phyloP scores from a whole-genome alignment of 108 stramenopile species.

The Poteriospumella lacustris region DNA sequence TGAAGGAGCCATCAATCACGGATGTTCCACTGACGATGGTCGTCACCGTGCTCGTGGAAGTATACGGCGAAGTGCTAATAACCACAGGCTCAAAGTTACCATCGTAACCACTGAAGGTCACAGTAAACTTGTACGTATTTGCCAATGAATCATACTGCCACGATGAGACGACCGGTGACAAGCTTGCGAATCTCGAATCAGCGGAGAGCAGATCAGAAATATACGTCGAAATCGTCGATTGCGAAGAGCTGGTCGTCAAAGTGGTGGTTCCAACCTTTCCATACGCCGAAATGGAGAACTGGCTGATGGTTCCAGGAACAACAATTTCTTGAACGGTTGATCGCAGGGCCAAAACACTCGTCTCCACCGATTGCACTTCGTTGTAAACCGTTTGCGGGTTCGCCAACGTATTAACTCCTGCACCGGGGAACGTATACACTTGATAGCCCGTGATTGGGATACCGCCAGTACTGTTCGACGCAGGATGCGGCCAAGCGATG shows the following conservation, averaged over 20 bases:
- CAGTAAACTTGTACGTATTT: neutral
- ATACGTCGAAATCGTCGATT: constrained; percentile 40
- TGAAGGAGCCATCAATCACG: constrained; percentile 40
- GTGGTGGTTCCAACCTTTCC: constrained; percentile 28
- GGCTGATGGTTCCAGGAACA: neutral
- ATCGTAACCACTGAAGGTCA: neutral
- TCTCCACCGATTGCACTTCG: constrained; percentile 62
- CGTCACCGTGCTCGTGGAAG: neutral
- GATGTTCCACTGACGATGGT: neutral
- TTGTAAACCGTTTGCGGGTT: constrained; percentile 61
- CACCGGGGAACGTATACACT: constrained; percentile 61
- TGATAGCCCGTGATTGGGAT: constrained; percentile 69
- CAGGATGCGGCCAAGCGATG: constrained; percentile 57
- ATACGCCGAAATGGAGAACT: constrained; percentile 12
- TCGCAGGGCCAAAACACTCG: constrained; percentile 35
- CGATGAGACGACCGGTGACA: neutral
- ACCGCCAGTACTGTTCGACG: constrained; percentile 52
- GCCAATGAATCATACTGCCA: too few species aligned
- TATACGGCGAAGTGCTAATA: neutral
- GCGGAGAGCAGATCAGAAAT: constrained; percentile 53
- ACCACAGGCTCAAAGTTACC: neutral
- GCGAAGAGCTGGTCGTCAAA: constrained; percentile 44
- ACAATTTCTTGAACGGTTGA: constrained; percentile 40
- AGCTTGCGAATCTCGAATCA: neutral
- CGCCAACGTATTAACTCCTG: constrained; percentile 56